Conservation (phyloP, 2,329 filamentous ascomycete species). For the Parafenestella ontariensis region DNA sequence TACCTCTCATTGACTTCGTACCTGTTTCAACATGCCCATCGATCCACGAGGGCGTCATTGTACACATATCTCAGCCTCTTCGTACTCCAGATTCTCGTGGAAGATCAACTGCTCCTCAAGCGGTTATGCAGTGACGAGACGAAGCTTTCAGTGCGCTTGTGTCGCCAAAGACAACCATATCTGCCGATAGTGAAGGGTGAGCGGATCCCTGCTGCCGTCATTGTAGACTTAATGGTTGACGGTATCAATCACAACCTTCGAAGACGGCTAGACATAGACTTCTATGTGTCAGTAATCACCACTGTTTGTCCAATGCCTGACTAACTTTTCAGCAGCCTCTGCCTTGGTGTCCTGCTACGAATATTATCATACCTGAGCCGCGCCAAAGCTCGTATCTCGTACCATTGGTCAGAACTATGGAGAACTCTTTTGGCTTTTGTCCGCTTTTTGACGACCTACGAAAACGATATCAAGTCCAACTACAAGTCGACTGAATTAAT, state of each 20-base stretch:
- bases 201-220: conserved; percentile 74
- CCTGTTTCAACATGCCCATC: conserved; percentile 89
- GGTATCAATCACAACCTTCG: conserved; percentile 93
- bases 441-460: conserved; percentile 88
- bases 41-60: conserved; percentile 76
- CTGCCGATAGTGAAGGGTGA: conserved; percentile 77
- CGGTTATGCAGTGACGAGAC: conserved; percentile 81
- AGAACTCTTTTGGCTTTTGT: conserved; percentile 85
- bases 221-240: conserved; percentile 88
- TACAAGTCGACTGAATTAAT: conserved; percentile 76
- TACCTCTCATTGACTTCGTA: conserved; percentile 93
- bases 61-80: conserved; percentile 89
- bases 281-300: conserved; percentile 68
- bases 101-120: conserved; percentile 83
- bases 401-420: conserved; percentile 97
- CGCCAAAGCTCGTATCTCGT: conserved; percentile 78
- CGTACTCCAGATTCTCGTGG: conserved; percentile 83
- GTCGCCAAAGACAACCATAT: conserved; percentile 86
- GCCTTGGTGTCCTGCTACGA: conserved; percentile 80
- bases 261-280: conserved; percentile 79
- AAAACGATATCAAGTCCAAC: conserved; percentile 74
- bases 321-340: conserved; percentile 60
- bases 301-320: neutral
- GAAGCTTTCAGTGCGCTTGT: conserved; percentile 78
- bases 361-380: conserved; percentile 84